phyloP scores from a whole-genome alignment of 2,329 filamentous ascomycete genomes.

The Geosmithia flava region DNA sequence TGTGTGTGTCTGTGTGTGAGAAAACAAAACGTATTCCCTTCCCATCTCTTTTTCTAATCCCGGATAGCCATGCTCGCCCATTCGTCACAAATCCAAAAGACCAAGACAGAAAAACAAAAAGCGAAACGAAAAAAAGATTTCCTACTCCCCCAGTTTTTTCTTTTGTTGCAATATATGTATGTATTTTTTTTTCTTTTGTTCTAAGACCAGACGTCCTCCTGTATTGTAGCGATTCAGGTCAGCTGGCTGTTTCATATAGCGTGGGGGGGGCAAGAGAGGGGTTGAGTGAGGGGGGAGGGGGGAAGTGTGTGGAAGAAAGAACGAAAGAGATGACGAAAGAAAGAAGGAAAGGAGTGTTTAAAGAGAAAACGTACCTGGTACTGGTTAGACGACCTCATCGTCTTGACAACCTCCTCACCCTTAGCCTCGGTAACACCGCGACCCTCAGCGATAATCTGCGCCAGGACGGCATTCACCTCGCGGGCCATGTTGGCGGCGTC shows the following conservation, averaged over 20 bases:
- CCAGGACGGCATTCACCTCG: slow-evolving; percentile 80
- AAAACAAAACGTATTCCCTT: too few species aligned
- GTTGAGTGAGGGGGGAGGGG: too few species aligned
- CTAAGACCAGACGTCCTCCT: neutral
- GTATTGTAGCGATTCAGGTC: neutral
- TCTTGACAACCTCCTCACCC: slow-evolving; percentile 93
- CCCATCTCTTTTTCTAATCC: too few species aligned
- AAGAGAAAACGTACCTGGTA: slow-evolving; percentile 61
- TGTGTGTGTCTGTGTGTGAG: too few species aligned
- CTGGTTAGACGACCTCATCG: slow-evolving; percentile 86
- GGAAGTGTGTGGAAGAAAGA: neutral
- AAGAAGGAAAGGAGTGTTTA: slow-evolving; percentile 7
- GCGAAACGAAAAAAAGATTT: too few species aligned
- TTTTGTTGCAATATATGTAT: too few species aligned
- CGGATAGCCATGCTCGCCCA: too few species aligned
- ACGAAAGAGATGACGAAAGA: slow-evolving; percentile 9
- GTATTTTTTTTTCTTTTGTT: neutral
- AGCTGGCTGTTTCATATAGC: neutral
- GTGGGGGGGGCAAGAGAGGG: too few species aligned
- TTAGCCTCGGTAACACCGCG: slow-evolving; percentile 73
- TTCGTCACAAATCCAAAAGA: too few species aligned
- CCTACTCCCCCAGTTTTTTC: too few species aligned
- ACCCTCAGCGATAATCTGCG: slow-evolving; percentile 75
- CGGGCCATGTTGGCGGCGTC: slow-evolving; percentile 96
- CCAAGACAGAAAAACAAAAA: too few species aligned